Evolutionary conservation across 139 green algal species (phyloP).

Genomic region (Volvox africanus): DNA sequence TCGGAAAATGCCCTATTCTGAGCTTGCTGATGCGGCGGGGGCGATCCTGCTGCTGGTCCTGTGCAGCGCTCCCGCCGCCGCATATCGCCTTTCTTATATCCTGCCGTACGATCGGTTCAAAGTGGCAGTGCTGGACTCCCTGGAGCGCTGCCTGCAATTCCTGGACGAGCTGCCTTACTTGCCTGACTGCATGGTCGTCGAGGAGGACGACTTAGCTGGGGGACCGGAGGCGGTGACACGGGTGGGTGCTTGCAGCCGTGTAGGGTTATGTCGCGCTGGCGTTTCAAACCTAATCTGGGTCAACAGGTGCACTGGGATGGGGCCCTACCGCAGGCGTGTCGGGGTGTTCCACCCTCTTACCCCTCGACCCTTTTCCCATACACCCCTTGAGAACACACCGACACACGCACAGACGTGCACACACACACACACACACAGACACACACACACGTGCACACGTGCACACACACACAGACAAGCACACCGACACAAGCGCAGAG

Average conservation of each 20-base stretch:
- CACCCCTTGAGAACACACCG: too few relatives aligned
- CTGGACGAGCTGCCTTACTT: slow-evolving; percentile 40
- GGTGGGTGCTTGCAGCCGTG: background rate
- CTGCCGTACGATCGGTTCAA: slow-evolving; percentile 19
- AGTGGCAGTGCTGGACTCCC: slow-evolving; percentile 13
- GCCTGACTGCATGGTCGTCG: slow-evolving; percentile 28
- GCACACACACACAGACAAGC: too few relatives aligned
- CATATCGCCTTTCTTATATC: slow-evolving; percentile 27
- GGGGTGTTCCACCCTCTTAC: too few relatives aligned
- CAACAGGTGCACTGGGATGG: background rate
- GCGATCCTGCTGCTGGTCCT: slow-evolving; percentile 25
- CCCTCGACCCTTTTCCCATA: too few relatives aligned
- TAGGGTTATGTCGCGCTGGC: too few relatives aligned
- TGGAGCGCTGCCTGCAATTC: slow-evolving; percentile 25
- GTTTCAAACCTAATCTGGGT: too few relatives aligned
- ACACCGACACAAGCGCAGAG: too few relatives aligned
- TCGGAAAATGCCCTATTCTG: background rate
- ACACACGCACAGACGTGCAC: too few relatives aligned
- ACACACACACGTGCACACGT: too few relatives aligned
- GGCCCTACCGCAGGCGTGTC: background rate
- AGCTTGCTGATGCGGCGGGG: background rate
- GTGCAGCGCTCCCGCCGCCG: slow-evolving; percentile 15
- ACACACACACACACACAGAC: too few relatives aligned
- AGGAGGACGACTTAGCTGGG: slow-evolving; percentile 27
- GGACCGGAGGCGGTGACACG: background rate